A percentile compares a stretch with the other conserved stretches of the same genome.
Evolutionary conservation across 1,284 basidiomycete genomes (phyloP).

Genomic region (Apiotrichum mycotoxinovorans): DNA sequence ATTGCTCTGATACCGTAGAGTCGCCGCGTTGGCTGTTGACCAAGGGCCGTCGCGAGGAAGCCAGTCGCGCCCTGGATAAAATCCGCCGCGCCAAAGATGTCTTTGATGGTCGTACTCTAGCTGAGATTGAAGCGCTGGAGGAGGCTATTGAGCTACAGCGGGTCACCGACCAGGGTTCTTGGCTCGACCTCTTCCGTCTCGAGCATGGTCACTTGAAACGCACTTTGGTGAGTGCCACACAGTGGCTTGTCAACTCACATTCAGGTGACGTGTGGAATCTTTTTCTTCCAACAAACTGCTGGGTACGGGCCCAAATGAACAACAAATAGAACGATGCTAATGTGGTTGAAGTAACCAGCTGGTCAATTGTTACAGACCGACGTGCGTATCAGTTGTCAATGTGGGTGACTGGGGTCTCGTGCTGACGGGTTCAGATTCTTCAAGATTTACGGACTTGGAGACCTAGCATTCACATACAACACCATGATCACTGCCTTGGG

Average conservation of each 20-base stretch:
- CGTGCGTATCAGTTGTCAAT: no score
- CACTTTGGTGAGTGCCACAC: slow-evolving; percentile 1
- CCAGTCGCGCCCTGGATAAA: slow-evolving; percentile 15
- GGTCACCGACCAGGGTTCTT: not conserved
- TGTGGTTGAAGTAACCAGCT: not conserved
- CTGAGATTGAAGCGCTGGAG: slow-evolving; percentile 13
- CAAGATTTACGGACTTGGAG: no score
- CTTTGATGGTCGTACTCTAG: slow-evolving; percentile 5
- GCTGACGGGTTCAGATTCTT: no score
- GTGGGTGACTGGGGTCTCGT: no score
- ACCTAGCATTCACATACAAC: slow-evolving; percentile 17
- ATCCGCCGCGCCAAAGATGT: slow-evolving; percentile 17
- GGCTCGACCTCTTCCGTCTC: slow-evolving; percentile 13
- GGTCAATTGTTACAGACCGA: slow-evolving; percentile 21
- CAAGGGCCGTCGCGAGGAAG: slow-evolving; percentile 18
- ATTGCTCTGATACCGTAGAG: no score
- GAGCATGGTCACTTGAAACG: slow-evolving; percentile 3
- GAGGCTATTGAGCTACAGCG: slow-evolving; percentile 5
- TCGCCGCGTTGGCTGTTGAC: slow-evolving; percentile 27
- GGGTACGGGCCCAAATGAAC: no score
- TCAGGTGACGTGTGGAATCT: slow-evolving; percentile 2
- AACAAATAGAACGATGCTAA: no score
- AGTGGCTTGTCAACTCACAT: no score
- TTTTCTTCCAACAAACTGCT: slow-evolving; percentile 18
- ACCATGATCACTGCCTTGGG: slow-evolving; percentile 9